Evolutionary conservation across 179 eudicot species (phyloP).

Genomic region (Beta lomatogona): DNA sequence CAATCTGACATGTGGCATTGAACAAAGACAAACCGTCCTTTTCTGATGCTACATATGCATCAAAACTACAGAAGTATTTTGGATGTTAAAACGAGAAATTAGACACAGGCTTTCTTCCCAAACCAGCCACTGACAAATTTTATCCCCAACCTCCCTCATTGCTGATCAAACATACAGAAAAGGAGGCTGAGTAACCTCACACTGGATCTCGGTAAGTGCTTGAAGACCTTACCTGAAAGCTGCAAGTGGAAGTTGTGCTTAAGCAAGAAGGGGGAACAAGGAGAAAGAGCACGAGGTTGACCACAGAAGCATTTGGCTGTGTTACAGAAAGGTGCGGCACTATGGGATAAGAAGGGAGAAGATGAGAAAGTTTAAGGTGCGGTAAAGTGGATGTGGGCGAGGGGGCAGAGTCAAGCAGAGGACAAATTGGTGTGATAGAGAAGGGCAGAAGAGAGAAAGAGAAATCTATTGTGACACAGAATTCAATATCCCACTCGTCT

Average conservation of each 20-base stretch:
- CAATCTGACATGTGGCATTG: neutral
- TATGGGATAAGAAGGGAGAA: neutral
- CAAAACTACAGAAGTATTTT: neutral
- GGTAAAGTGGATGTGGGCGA: neutral
- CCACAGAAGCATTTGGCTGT: neutral
- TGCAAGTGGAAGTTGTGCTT: neutral
- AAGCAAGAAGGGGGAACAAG: neutral
- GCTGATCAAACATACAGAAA: neutral
- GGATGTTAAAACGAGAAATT: slow-evolving; percentile 13
- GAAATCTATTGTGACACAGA: neutral
- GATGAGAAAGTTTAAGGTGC: neutral
- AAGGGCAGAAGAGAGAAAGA: neutral
- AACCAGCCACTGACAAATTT: neutral
- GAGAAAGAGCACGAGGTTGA: neutral
- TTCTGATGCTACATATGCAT: neutral
- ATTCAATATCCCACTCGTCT: neutral
- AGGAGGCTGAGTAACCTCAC: neutral
- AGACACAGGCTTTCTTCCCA: neutral
- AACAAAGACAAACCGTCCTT: neutral
- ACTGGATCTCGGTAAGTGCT: neutral
- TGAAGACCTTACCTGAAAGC: neutral
- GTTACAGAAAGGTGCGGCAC: neutral
- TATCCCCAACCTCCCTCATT: neutral
- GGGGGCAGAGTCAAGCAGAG: neutral
- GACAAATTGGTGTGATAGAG: neutral